Evolutionary conservation across 2,329 filamentous ascomycete species (phyloP).

Genomic region (Neopestalotiopsis sp.): DNA sequence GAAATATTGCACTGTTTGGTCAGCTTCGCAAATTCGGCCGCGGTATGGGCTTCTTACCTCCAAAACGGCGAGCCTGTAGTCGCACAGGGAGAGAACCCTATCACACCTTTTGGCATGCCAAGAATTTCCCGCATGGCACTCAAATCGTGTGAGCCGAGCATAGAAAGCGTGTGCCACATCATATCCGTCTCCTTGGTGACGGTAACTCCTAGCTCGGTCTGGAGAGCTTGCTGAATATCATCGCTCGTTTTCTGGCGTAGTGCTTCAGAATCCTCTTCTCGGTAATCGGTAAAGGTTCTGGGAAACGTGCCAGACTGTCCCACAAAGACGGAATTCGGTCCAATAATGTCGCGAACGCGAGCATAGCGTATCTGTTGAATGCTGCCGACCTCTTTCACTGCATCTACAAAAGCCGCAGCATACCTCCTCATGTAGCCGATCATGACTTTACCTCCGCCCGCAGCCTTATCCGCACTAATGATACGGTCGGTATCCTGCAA

Average conservation of each 20-base stretch:
- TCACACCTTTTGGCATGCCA: background rate
- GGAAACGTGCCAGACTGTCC: background rate
- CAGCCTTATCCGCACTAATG: background rate
- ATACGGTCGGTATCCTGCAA: background rate
- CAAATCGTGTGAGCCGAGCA: background rate
- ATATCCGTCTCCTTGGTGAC: background rate
- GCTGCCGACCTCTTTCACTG: background rate
- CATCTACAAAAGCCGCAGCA: background rate
- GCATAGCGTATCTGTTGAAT: background rate
- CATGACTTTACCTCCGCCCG: background rate
- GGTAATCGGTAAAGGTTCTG: background rate
- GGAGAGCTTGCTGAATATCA: background rate
- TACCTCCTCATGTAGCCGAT: conserved; percentile 1
- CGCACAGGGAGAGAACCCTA: background rate
- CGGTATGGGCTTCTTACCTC: background rate
- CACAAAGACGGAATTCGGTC: background rate
- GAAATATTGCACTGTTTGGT: background rate
- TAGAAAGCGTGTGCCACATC: background rate
- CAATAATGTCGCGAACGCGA: background rate
- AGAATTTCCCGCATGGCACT: background rate
- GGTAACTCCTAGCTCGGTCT: background rate
- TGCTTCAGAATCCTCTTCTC: background rate
- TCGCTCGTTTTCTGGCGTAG: background rate
- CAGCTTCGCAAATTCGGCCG: background rate
- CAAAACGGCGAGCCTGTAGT: background rate